Conservation (phyloP, 495 filamentous ascomycete genomes). For the Penicillium pancosmium region DNA sequence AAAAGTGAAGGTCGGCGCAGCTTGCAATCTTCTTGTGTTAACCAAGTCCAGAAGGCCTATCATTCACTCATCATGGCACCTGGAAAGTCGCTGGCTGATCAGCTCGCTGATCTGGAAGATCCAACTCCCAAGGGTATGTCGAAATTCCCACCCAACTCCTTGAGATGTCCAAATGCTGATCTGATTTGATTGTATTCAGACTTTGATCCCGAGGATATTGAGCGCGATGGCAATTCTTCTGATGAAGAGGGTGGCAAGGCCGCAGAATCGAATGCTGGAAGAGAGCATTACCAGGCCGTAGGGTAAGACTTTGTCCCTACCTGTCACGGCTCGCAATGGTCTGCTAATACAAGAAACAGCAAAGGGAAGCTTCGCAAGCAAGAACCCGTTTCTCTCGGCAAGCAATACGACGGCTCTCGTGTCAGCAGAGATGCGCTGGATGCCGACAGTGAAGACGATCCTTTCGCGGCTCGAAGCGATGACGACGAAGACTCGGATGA, state of each 20-base stretch:
- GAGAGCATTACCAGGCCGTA: constrained; percentile 85
- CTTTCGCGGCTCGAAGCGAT: constrained; percentile 33
- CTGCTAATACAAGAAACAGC: constrained; percentile 38
- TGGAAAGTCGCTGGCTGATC: constrained; percentile 58
- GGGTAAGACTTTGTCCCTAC: constrained; percentile 49
- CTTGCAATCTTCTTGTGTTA: constrained; percentile 7
- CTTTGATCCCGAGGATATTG: constrained; percentile 83
- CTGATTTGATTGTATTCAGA: constrained; percentile 52
- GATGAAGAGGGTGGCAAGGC: constrained; percentile 49
- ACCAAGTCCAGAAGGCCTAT: background rate
- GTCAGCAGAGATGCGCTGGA: constrained; percentile 75
- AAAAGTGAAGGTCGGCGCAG: constrained; percentile 22
- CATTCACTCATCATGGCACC: constrained; percentile 26
- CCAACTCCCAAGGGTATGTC: constrained; percentile 60
- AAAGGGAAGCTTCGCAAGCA: constrained; percentile 84
- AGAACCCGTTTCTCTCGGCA: constrained; percentile 62
- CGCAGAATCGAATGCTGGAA: constrained; percentile 53
- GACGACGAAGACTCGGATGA: constrained; percentile 26
- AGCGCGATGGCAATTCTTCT: constrained; percentile 52
- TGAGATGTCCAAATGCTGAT: constrained; percentile 5
- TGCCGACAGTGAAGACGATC: constrained; percentile 51
- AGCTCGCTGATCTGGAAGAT: constrained; percentile 66
- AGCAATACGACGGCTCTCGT: constrained; percentile 77
- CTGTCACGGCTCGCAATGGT: constrained; percentile 9
- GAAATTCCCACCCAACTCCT: background rate